These are phyloP conservation scores for Globisporangium nagaii DNA, from an alignment of 352 stramenopile species.

Conservation along the genomic window DNA sequence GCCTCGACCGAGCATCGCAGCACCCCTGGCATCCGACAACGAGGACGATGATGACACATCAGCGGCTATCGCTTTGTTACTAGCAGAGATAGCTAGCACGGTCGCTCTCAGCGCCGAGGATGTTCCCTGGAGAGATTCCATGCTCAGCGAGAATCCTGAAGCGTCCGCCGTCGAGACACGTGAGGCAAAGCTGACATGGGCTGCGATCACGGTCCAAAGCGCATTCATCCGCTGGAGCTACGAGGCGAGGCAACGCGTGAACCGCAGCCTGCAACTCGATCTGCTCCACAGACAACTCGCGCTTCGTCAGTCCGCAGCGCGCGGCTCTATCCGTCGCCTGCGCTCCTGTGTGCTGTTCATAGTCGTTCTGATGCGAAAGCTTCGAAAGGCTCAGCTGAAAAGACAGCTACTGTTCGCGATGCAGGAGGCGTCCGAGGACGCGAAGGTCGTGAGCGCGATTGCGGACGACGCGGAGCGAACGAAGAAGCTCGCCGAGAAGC, in stretches of 20 bases:
- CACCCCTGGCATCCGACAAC: background rate
- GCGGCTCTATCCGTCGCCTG: conserved; percentile 15
- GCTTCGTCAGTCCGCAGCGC: conserved; percentile 5
- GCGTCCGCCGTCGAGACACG: background rate
- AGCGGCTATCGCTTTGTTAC: background rate
- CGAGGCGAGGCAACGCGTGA: background rate
- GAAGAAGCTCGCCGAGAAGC: conserved; percentile 18
- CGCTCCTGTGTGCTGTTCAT: conserved; percentile 26
- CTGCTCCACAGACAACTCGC: background rate
- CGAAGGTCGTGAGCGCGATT: conserved; percentile 3
- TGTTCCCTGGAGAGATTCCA: conserved; percentile 16
- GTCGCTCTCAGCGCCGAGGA: conserved; percentile 30
- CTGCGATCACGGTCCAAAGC: conserved; percentile 34
- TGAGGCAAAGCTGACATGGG: conserved; percentile 17
- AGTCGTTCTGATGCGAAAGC: conserved; percentile 23
- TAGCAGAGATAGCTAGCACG: conserved; percentile 22
- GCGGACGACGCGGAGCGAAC: background rate
- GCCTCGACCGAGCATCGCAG: conserved; percentile 3
- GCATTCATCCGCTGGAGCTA: conserved; percentile 13
- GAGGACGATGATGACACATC: background rate
- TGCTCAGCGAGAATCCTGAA: background rate
- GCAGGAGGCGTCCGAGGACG: conserved; percentile 34
- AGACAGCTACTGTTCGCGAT: conserved; percentile 32
- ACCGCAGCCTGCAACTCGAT: background rate
- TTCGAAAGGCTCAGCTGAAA: conserved; percentile 28